Percentiles rank a stretch among this genome's conserved stretches.
These are phyloP conservation scores for Xerocomellus chrysenteron DNA, from an alignment of 768 basidiomycete species.

Conservation along the genomic window DNA sequence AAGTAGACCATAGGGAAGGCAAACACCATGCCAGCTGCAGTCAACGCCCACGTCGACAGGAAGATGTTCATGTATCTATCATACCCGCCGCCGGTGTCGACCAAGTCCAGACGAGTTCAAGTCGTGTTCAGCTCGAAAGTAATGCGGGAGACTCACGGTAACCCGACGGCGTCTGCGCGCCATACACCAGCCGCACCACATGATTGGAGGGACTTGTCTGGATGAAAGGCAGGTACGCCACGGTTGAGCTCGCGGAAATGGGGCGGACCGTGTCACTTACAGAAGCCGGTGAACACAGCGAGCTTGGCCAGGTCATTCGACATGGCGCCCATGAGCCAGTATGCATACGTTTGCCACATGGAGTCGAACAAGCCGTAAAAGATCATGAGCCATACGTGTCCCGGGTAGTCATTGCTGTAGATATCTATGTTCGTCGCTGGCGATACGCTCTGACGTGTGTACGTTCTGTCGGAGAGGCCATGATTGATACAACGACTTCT, in stretches of 20 bases:
- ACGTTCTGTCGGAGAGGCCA: conserved; percentile 27
- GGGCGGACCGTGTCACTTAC: conserved; percentile 43
- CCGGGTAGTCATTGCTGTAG: conserved; percentile 51
- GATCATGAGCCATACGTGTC: conserved; percentile 62
- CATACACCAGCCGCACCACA: conserved; percentile 70
- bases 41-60: conserved; percentile 67
- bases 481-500: neutral
- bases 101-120: neutral
- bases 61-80: conserved; percentile 68
- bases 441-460: conserved; percentile 55
- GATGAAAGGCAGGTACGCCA: neutral
- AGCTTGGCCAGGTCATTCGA: conserved; percentile 79
- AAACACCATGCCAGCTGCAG: conserved; percentile 62
- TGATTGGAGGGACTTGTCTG: conserved; percentile 76
- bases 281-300: conserved; percentile 80
- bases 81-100: too few relatives aligned
- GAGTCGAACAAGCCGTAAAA: conserved; percentile 77
- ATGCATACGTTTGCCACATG: conserved; percentile 83
- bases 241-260: neutral
- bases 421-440: conserved; percentile 54
- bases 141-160: conserved; percentile 51
- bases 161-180: conserved; percentile 61
- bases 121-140: neutral
- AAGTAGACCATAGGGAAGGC: conserved; percentile 72
- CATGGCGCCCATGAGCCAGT: conserved; percentile 88